Evolutionary conservation across 495 filamentous ascomycete species (phyloP).

Genomic region (Penicillium diatomitis): DNA sequence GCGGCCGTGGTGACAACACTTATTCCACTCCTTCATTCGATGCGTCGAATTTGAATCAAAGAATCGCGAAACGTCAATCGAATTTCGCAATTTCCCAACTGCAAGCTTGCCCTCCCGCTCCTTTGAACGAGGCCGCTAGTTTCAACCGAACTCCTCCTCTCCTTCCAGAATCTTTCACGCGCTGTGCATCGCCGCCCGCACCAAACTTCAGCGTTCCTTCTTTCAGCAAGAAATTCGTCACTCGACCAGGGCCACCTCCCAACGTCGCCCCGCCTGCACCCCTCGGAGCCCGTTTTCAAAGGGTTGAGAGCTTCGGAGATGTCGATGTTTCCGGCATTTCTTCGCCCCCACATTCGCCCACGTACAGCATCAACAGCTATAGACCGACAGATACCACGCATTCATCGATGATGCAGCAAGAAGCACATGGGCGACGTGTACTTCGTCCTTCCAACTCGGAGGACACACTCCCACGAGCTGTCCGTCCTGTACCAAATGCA

Average conservation of each 20-base stretch:
- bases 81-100: constrained; percentile 9
- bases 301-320: constrained; percentile 13
- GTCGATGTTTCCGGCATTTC: constrained; percentile 18
- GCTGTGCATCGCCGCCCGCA: constrained; percentile 32
- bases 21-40: constrained; percentile 12
- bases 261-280: constrained; percentile 9
- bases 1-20: constrained; percentile 4
- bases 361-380: constrained; percentile 20
- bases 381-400: constrained; percentile 16
- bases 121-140: constrained; percentile 4
- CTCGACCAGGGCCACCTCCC: constrained; percentile 12
- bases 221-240: constrained; percentile 37
- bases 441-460: constrained; percentile 29
- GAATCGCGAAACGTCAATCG: constrained; percentile 16
- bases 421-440: constrained; percentile 8
- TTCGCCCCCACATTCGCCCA: constrained; percentile 33
- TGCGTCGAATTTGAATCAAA: constrained; percentile 17
- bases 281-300: constrained; percentile 8
- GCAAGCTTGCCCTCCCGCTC: constrained; percentile 3
- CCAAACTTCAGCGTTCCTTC: constrained; percentile 45
- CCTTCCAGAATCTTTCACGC: constrained; percentile 19
- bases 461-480: constrained; percentile 19
- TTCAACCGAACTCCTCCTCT: constrained; percentile 19
- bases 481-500: constrained; percentile 8
- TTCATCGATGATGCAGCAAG: constrained; percentile 1